Conservation (phyloP, 371 early-diverging fungal species). For the Mucor irregularis region DNA sequence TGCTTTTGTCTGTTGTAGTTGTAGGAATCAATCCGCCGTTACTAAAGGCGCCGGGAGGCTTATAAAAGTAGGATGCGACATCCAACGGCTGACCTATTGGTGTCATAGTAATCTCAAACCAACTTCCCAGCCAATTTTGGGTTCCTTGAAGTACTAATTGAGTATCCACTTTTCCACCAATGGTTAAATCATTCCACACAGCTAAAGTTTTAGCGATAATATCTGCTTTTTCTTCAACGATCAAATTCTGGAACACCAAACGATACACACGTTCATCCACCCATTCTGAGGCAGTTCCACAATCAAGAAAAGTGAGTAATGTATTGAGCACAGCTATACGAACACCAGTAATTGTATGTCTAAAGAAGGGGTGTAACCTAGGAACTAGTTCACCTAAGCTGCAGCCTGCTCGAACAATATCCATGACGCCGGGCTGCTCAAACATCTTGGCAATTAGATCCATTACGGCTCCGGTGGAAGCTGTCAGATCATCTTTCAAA, state of each 20-base stretch:
- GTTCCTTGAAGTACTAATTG: constrained; percentile 41
- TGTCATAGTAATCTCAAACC: constrained; percentile 65
- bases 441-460: constrained; percentile 88
- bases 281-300: constrained; percentile 71
- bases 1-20: constrained; percentile 10
- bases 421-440: constrained; percentile 61
- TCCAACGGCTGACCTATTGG: constrained; percentile 84
- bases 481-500: constrained; percentile 87
- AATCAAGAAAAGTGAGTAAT: constrained; percentile 73
- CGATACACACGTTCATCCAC: constrained; percentile 75
- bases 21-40: constrained; percentile 28
- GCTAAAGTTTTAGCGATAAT: constrained; percentile 65
- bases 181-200: constrained; percentile 72
- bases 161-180: constrained; percentile 34
- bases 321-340: constrained; percentile 86
- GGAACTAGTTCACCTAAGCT: constrained; percentile 76
- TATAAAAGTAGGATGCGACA: constrained; percentile 57
- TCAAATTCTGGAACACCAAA: constrained; percentile 86
- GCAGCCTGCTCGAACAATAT: constrained; percentile 50
- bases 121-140: constrained; percentile 50
- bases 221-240: constrained; percentile 81
- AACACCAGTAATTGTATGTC: constrained; percentile 89
- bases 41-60: constrained; percentile 55
- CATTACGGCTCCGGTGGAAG: constrained; percentile 93
- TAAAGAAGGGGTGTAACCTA: constrained; percentile 89